Percentiles rank a stretch among this genome's conserved stretches.
phyloP scores from a whole-genome alignment of 2,329 filamentous ascomycete genomes.

The Ophiostoma triangulosporum region DNA sequence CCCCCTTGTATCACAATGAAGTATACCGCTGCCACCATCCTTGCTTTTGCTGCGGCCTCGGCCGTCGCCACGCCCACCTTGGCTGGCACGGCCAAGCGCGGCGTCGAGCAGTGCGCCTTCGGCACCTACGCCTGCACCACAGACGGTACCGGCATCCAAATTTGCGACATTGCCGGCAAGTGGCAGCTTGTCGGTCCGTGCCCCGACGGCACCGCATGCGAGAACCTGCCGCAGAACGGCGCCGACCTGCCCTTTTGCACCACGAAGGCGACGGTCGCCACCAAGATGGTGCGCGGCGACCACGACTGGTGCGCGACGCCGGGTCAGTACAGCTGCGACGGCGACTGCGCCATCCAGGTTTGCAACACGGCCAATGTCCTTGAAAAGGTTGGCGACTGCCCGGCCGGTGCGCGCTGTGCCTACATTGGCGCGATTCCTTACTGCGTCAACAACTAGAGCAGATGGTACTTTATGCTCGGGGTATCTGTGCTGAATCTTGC shows the following conservation, averaged over 20 bases:
- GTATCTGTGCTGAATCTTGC: too few relatives aligned
- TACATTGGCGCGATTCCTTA: conserved; percentile 16
- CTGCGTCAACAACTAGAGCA: conserved; percentile 13
- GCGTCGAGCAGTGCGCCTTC: conserved; percentile 13
- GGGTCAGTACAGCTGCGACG: conserved; percentile 16
- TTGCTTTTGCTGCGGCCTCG: conserved; percentile 5
- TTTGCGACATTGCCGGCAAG: conserved; percentile 15
- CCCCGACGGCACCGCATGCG: conserved; percentile 16
- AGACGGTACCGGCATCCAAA: conserved; percentile 16
- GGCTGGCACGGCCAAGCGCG: neutral
- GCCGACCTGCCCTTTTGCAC: conserved; percentile 18
- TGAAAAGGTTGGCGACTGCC: conserved; percentile 16
- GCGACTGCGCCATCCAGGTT: conserved; percentile 17
- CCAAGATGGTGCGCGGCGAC: conserved; percentile 12
- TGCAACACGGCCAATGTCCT: conserved; percentile 14
- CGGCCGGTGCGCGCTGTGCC: conserved; percentile 14
- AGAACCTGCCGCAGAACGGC: conserved; percentile 15
- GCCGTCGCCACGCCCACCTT: conserved; percentile 6
- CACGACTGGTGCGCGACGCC: conserved; percentile 14
- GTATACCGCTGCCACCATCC: conserved; percentile 3
- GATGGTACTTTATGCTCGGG: too few relatives aligned
- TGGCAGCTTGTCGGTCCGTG: conserved; percentile 18
- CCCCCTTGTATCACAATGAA: conserved; percentile 9
- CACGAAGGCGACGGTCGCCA: neutral
- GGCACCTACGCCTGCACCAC: conserved; percentile 18